Evolutionary conservation across 2,329 filamentous ascomycete genomes (phyloP).

Genomic region (Triangularia setosa): DNA sequence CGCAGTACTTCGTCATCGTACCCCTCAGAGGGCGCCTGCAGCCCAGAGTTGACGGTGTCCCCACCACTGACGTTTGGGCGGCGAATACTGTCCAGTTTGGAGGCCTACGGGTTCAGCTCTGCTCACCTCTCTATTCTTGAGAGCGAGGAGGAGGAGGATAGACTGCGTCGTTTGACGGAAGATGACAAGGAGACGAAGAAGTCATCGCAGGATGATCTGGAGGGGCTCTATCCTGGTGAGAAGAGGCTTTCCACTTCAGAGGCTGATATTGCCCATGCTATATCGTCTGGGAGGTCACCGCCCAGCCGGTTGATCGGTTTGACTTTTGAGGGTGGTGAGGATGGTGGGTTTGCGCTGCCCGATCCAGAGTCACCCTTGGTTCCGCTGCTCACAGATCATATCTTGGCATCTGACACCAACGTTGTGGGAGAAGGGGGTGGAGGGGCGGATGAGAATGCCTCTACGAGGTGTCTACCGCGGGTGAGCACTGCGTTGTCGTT

Average conservation of each 20-base stretch:
- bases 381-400: background rate
- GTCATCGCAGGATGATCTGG: background rate
- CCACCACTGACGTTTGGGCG: constrained; percentile 21
- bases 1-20: constrained; percentile 25
- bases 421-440: background rate
- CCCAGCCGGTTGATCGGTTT: background rate
- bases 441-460: background rate
- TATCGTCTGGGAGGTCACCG: background rate
- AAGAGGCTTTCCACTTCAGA: background rate
- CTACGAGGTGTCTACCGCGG: constrained; percentile 19
- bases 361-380: background rate
- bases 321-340: background rate
- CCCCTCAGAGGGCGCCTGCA: constrained; percentile 19
- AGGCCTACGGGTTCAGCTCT: constrained; percentile 5
- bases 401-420: background rate
- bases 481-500: constrained; percentile 9
- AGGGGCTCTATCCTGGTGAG: background rate
- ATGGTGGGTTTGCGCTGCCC: background rate
- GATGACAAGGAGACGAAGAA: background rate
- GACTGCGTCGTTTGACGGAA: background rate
- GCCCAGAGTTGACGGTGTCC: constrained; percentile 14
- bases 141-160: background rate
- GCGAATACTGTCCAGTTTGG: constrained; percentile 13
- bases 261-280: background rate
- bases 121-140: constrained; percentile 5